These are phyloP conservation scores for Clarireedia homoeocarpa DNA, from an alignment of 2,329 filamentous ascomycete genomes.

Conservation along the genomic window DNA sequence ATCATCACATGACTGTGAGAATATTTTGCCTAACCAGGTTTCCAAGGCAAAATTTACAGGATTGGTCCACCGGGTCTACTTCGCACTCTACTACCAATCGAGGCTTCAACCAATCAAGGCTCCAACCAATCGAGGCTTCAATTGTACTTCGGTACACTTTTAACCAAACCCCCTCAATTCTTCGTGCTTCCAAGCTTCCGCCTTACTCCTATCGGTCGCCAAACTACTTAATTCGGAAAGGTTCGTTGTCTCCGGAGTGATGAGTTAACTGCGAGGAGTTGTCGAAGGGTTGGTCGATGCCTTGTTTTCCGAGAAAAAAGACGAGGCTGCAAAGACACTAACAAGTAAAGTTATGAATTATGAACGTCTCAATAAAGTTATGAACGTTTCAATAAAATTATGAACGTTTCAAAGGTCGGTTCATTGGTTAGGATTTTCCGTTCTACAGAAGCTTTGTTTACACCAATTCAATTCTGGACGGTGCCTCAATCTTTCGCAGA, in stretches of 20 bases:
- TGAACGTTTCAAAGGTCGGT: neutral
- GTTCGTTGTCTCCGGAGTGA: no score
- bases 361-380: neutral
- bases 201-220: no score
- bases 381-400: neutral
- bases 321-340: neutral
- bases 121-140: neutral
- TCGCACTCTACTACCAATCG: no score
- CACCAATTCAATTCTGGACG: neutral
- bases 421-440: neutral
- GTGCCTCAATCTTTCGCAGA: neutral
- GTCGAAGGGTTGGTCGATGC: no score
- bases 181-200: no score
- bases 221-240: no score
- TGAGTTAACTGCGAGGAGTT: no score
- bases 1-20: neutral
- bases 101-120: no score
- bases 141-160: neutral
- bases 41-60: no score
- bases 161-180: neutral
- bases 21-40: neutral
- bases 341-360: neutral
- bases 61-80: no score
- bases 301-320: neutral
- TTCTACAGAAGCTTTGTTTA: neutral